A percentile compares a stretch with the other conserved stretches of the same genome.
These are phyloP conservation scores for Crithidia fasciculata DNA, from an alignment of 208 protist species.

Conservation along the genomic window DNA sequence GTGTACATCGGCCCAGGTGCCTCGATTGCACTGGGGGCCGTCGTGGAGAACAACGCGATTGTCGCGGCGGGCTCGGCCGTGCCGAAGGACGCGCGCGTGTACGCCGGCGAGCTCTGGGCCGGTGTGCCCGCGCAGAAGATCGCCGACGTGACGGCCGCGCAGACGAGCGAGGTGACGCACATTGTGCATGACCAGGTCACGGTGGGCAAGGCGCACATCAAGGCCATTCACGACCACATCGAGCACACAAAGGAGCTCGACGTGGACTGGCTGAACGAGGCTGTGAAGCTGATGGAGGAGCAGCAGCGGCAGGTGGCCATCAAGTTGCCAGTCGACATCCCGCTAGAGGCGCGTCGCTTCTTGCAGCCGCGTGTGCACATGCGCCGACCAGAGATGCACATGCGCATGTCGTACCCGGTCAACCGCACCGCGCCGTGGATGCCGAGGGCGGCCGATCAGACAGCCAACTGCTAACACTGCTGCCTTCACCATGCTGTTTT, in stretches of 20 bases:
- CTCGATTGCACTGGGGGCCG: constrained; percentile 78
- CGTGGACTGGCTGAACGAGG: constrained; percentile 70
- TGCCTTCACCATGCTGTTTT: neutral
- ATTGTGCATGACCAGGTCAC: constrained; percentile 72
- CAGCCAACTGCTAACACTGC: constrained; percentile 71
- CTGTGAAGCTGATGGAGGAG: constrained; percentile 69
- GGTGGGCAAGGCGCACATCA: constrained; percentile 57
- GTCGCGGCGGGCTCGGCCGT: constrained; percentile 86
- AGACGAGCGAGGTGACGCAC: constrained; percentile 68
- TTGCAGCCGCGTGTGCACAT: constrained; percentile 87
- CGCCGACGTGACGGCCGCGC: constrained; percentile 74
- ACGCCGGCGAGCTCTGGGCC: constrained; percentile 91
- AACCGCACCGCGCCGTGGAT: constrained; percentile 91
- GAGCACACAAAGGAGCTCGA: constrained; percentile 71
- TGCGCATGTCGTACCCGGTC: constrained; percentile 87
- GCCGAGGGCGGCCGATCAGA: constrained; percentile 79
- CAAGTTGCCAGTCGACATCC: constrained; percentile 83
- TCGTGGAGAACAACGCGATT: constrained; percentile 87
- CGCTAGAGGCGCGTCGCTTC: constrained; percentile 85
- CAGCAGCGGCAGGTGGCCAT: constrained; percentile 84
- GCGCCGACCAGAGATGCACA: constrained; percentile 89
- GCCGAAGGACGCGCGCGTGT: constrained; percentile 81
- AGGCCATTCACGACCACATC: constrained; percentile 77
- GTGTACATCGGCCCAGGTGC: constrained; percentile 86
- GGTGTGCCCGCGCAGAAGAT: constrained; percentile 90